Evolutionary conservation across 768 basidiomycete genomes (phyloP).

Genomic region (Trametes meyenii): DNA sequence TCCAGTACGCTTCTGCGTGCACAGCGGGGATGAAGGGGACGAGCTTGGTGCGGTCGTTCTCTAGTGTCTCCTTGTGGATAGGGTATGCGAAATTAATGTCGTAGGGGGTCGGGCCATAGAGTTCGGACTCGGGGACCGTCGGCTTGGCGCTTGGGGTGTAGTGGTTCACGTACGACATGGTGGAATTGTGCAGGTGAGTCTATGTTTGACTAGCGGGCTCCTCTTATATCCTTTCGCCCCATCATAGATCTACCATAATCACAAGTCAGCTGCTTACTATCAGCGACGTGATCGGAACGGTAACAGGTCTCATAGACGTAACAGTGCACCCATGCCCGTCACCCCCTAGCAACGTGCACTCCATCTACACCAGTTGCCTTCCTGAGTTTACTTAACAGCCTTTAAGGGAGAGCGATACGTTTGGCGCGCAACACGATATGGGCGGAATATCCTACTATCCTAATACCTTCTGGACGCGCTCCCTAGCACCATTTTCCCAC

Average conservation of each 20-base stretch:
- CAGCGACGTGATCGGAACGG: neutral
- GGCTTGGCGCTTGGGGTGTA: constrained; percentile 1
- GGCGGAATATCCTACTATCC: no score
- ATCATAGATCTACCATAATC: neutral
- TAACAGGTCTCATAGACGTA: no score
- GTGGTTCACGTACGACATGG: constrained; percentile 19
- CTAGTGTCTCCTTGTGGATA: constrained; percentile 36
- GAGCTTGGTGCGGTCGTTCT: constrained; percentile 42
- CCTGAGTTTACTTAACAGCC: no score
- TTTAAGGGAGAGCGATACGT: no score
- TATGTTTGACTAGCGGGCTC: neutral
- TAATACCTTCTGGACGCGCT: no score
- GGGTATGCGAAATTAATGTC: constrained; percentile 40
- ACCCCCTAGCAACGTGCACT: no score
- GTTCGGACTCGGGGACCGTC: constrained; percentile 5
- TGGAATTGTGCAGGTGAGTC: no score
- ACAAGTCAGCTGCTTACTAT: neutral
- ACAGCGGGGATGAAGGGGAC: constrained; percentile 43
- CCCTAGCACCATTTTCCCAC: no score
- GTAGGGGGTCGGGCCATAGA: constrained; percentile 23
- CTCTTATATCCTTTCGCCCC: neutral
- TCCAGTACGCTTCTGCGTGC: constrained; percentile 38
- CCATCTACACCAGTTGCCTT: no score
- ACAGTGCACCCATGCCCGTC: no score
- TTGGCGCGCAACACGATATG: no score